phyloP scores from a whole-genome alignment of 2,329 filamentous ascomycete species.

The Penicillium sp. region DNA sequence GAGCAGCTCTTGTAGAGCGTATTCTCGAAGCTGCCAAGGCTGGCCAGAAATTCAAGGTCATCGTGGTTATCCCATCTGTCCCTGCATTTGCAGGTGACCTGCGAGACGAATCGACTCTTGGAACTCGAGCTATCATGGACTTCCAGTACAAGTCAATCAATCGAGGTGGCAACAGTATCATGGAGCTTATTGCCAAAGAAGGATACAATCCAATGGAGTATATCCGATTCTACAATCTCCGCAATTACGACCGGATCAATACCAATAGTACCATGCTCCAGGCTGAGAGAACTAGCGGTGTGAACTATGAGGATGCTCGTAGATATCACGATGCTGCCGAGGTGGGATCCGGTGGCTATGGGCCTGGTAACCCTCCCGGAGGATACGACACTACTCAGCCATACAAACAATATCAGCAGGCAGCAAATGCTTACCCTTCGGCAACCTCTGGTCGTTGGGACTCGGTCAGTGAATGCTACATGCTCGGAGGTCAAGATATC shows the following conservation, averaged over 20 bases:
- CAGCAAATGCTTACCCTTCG: conserved; percentile 49
- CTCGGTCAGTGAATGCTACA: conserved; percentile 74
- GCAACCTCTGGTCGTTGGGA: conserved; percentile 61
- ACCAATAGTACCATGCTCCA: conserved; percentile 31
- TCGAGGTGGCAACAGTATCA: conserved; percentile 87
- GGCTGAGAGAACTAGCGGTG: conserved; percentile 40
- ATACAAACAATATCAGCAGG: conserved; percentile 70
- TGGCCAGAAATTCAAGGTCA: conserved; percentile 81
- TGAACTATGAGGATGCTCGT: conserved; percentile 43
- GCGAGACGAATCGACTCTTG: conserved; percentile 73
- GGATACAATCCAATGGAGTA: conserved; percentile 77
- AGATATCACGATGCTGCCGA: conserved; percentile 45
- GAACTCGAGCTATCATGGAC: conserved; percentile 94
- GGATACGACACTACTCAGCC: conserved; percentile 39
- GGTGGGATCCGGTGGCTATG: conserved; percentile 40
- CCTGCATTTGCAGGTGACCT: conserved; percentile 93
- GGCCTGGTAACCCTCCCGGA: conserved; percentile 28
- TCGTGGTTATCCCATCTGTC: conserved; percentile 83
- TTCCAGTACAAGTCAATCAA: conserved; percentile 98
- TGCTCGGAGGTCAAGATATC: conserved; percentile 71
- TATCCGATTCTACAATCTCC: conserved; percentile 90
- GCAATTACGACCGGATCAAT: conserved; percentile 89
- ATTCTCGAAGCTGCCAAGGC: conserved; percentile 77
- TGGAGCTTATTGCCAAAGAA: conserved; percentile 67
- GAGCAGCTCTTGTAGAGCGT: conserved; percentile 87